These are phyloP conservation scores for Starmerella floris DNA, from an alignment of 805 yeast genomes.

Conservation along the genomic window DNA sequence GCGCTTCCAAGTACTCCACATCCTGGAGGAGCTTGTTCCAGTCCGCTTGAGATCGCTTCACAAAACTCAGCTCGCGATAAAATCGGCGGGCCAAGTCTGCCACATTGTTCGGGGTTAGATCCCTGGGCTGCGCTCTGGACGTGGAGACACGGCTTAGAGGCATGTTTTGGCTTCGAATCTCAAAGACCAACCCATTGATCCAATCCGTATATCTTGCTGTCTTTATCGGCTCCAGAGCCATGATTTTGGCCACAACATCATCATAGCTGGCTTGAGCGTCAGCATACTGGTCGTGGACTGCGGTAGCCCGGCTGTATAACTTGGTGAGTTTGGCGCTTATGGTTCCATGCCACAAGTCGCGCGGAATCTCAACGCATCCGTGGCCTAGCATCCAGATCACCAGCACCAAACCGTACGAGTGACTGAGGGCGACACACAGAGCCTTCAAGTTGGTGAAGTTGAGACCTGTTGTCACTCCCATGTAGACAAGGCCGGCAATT, in stretches of 20 bases:
- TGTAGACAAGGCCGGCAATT: constrained; percentile 43
- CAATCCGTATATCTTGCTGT: constrained; percentile 44
- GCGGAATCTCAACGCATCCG: constrained; percentile 58
- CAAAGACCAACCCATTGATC: constrained; percentile 48
- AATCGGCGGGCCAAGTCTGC: constrained; percentile 40
- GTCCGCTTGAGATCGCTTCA: constrained; percentile 43
- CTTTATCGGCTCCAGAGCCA: constrained; percentile 37
- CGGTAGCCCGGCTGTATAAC: constrained; percentile 44
- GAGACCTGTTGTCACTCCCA: constrained; percentile 43
- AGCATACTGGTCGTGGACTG: constrained; percentile 43
- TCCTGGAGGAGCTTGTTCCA: constrained; percentile 39
- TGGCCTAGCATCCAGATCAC: constrained; percentile 80
- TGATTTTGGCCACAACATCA: constrained; percentile 49
- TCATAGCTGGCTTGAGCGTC: constrained; percentile 50
- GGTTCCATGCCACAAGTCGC: constrained; percentile 31
- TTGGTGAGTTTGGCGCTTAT: constrained; percentile 29
- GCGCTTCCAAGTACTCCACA: constrained; percentile 45
- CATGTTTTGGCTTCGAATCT: constrained; percentile 19
- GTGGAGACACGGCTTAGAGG: constrained; percentile 15
- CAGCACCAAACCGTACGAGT: constrained; percentile 57
- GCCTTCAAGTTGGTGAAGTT: constrained; percentile 45
- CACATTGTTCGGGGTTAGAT: constrained; percentile 33
- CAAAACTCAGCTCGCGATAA: constrained; percentile 39
- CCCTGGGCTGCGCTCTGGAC: constrained; percentile 17
- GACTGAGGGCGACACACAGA: constrained; percentile 61